These are phyloP conservation scores for Fusarium abutilonis DNA, from an alignment of 2,329 filamentous ascomycete species.

Conservation along the genomic window DNA sequence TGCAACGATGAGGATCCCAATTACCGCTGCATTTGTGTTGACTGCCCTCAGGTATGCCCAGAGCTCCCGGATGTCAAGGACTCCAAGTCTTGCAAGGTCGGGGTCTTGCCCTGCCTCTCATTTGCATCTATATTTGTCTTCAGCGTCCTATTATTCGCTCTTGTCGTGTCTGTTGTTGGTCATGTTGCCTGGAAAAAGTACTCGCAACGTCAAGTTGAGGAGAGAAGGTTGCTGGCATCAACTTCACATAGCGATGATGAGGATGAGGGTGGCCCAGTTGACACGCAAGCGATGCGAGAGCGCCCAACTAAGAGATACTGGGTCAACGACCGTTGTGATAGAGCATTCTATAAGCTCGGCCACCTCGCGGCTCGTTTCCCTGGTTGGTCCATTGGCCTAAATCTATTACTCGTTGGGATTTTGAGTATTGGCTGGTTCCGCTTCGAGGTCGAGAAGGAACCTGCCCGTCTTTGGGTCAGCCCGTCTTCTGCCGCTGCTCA, in stretches of 20 bases:
- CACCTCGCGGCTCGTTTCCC: constrained; percentile 85
- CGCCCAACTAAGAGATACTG: constrained; percentile 81
- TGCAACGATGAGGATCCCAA: constrained; percentile 90
- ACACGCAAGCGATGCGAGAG: constrained; percentile 80
- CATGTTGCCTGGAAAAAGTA: constrained; percentile 81
- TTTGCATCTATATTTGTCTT: constrained; percentile 93
- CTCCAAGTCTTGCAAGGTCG: constrained; percentile 79
- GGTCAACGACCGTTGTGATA: constrained; percentile 84
- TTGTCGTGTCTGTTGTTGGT: constrained; percentile 73
- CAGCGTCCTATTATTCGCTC: constrained; percentile 74
- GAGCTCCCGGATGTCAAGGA: constrained; percentile 79
- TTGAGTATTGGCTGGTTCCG: constrained; percentile 88
- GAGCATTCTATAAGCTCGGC: constrained; percentile 81
- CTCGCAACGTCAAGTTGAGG: constrained; percentile 78
- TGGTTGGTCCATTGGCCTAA: constrained; percentile 79
- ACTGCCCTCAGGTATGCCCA: constrained; percentile 88
- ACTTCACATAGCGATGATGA: constrained; percentile 87
- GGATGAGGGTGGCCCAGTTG: constrained; percentile 83
- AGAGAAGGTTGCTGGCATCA: constrained; percentile 87
- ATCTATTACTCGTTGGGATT: constrained; percentile 77
- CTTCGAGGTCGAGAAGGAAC: constrained; percentile 90
- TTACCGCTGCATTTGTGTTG: constrained; percentile 92
- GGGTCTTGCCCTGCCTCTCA: constrained; percentile 88
- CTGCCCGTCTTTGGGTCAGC: constrained; percentile 95
- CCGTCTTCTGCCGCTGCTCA: constrained; percentile 88